A percentile compares a stretch with the other conserved stretches of the same genome.
Conservation (phyloP, 2,329 filamentous ascomycete genomes). For the Cercospora sp. region DNA sequence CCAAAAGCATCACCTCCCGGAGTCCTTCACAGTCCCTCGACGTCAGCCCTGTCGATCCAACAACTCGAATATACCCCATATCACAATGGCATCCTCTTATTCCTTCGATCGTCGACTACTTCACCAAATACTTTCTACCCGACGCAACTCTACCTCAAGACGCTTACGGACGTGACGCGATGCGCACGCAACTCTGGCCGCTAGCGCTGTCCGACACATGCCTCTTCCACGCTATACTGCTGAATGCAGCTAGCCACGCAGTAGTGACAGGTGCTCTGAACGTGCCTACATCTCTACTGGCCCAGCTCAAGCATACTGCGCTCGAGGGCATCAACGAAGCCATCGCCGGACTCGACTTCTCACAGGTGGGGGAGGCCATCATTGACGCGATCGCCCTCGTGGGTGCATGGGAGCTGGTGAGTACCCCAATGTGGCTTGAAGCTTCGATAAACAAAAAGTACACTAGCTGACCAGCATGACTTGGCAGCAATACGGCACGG, state of each 20-base stretch:
- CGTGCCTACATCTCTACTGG: constrained; percentile 18
- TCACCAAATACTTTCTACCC: constrained; percentile 22
- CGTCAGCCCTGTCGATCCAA: constrained; percentile 15
- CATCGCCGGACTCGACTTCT: constrained; percentile 15
- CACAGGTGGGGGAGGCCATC: constrained; percentile 20
- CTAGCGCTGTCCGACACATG: constrained; percentile 20
- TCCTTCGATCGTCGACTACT: constrained; percentile 23
- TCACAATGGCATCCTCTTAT: constrained; percentile 24
- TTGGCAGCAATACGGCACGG: constrained; percentile 25
- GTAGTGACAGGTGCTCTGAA: constrained; percentile 19
- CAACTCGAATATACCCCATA: constrained; percentile 21
- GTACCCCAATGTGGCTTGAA: constrained; percentile 15
- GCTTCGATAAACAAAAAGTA: constrained; percentile 1
- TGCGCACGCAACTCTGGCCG: constrained; percentile 26
- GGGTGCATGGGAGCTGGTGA: constrained; percentile 28
- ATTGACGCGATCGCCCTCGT: constrained; percentile 27
- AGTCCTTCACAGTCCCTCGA: constrained; percentile 17
- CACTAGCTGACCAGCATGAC: constrained; percentile 7
- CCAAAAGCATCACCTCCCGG: constrained; percentile 11
- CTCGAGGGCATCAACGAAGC: constrained; percentile 26
- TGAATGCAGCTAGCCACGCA: constrained; percentile 27
- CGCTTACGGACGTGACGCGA: constrained; percentile 19
- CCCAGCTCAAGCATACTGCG: constrained; percentile 23
- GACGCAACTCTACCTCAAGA: neutral
- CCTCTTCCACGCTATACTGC: constrained; percentile 25